phyloP scores from a whole-genome alignment of 169 alveolate species.

The Perkinsus chesapeaki region DNA sequence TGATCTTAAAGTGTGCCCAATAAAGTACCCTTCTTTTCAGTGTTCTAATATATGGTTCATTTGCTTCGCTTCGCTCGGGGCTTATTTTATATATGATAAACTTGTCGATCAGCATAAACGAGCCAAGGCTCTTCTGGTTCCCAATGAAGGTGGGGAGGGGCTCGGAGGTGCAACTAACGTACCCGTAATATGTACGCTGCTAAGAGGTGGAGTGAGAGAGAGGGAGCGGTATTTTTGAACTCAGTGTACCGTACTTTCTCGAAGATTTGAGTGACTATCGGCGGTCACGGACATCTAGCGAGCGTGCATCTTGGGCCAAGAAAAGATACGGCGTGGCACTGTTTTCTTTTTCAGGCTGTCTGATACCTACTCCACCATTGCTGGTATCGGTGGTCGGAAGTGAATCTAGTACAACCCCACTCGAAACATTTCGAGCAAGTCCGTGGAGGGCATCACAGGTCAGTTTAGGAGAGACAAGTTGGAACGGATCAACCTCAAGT shows the following conservation, averaged over 20 bases:
- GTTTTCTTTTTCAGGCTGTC: neutral
- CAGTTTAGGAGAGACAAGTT: neutral
- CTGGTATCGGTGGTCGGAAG: neutral
- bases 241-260: too few species aligned
- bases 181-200: too few species aligned
- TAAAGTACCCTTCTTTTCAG: neutral
- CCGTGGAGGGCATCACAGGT: neutral
- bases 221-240: too few species aligned
- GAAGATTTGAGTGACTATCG: too few species aligned
- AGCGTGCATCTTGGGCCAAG: too few species aligned
- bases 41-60: neutral
- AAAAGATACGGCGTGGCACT: too few species aligned
- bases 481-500: neutral
- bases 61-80: neutral
- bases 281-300: too few species aligned
- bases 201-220: too few species aligned
- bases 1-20: neutral
- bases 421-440: neutral
- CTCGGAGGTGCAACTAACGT: too few species aligned
- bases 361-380: neutral
- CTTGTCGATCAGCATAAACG: neutral
- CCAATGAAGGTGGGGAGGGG: neutral
- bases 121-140: neutral
- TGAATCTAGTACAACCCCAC: neutral
- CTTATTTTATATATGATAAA: neutral